A percentile compares a stretch with the other conserved stretches of the same genome.
Evolutionary conservation across 176 grass and related monocot species (phyloP).

Genomic region (Carex scoparia): DNA sequence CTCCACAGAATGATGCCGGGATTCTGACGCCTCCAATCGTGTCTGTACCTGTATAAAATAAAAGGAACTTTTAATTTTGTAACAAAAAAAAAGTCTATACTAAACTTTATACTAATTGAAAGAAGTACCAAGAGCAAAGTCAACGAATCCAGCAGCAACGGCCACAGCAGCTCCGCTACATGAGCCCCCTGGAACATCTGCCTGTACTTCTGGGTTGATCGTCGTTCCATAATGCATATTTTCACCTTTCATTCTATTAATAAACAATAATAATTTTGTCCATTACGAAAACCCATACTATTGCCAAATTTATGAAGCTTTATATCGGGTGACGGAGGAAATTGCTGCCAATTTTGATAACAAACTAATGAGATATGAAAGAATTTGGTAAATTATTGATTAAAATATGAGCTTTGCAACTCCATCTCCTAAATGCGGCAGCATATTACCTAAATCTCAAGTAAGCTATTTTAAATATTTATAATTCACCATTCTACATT

Average conservation of each 20-base stretch:
- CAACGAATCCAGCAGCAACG: conserved; percentile 71
- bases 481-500: too few species aligned
- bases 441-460: not conserved
- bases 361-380: not conserved
- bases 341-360: not conserved
- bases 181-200: conserved; percentile 74
- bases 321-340: too few species aligned
- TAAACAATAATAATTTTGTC: conserved; percentile 23
- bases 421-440: not conserved
- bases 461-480: not conserved
- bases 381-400: not conserved
- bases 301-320: not conserved
- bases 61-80: conserved; percentile 18
- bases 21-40: conserved; percentile 85
- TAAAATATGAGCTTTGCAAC: not conserved
- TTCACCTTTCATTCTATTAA: conserved; percentile 69
- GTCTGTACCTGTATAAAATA: conserved; percentile 53
- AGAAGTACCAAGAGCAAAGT: conserved; percentile 85
- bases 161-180: conserved; percentile 84
- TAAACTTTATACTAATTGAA: not conserved
- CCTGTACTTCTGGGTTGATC: conserved; percentile 53
- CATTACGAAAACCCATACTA: not conserved
- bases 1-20: conserved; percentile 79
- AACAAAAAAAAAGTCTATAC: conserved; percentile 21
- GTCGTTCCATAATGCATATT: conserved; percentile 73